Percentiles rank a stretch among this genome's conserved stretches.
phyloP scores from a whole-genome alignment of 2,329 filamentous ascomycete species.

The Alternaria sp. region DNA sequence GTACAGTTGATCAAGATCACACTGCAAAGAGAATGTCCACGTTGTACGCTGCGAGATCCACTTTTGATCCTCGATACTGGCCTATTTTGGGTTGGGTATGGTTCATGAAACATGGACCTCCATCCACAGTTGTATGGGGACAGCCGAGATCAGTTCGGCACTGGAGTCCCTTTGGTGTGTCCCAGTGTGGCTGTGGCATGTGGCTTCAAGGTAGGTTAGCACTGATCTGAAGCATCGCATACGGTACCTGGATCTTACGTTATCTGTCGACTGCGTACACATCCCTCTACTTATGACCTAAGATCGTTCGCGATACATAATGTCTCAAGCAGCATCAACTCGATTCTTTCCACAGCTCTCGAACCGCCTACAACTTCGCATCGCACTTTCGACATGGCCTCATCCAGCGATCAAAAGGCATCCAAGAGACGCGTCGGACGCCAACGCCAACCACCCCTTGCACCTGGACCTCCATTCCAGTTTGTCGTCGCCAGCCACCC shows the following conservation, averaged over 20 bases:
- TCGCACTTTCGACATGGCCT: constrained; percentile 20
- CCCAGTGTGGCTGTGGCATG: constrained; percentile 17
- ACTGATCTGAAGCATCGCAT: constrained; percentile 2
- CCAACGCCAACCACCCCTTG: constrained; percentile 40
- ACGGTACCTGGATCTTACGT: constrained; percentile 18
- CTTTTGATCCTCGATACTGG: constrained; percentile 7
- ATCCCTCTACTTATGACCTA: background rate
- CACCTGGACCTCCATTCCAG: constrained; percentile 39
- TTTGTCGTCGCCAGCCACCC: constrained; percentile 45
- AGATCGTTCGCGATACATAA: constrained; percentile 1
- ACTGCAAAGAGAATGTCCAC: background rate
- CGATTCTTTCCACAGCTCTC: background rate
- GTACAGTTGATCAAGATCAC: background rate
- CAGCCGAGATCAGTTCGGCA: background rate
- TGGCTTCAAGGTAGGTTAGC: constrained; percentile 9
- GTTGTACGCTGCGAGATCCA: background rate
- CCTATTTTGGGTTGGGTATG: constrained; percentile 4
- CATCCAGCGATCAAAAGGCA: constrained; percentile 25
- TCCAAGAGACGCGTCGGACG: constrained; percentile 36
- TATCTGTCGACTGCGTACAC: constrained; percentile 1
- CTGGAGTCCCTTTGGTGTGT: background rate
- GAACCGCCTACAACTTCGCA: background rate
- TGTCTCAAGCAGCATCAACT: constrained; percentile 1
- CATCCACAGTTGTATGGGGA: background rate
- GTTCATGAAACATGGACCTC: background rate